These are phyloP conservation scores for Epichloe aotearoae DNA, from an alignment of 2,329 filamentous ascomycete genomes.

Conservation along the genomic window DNA sequence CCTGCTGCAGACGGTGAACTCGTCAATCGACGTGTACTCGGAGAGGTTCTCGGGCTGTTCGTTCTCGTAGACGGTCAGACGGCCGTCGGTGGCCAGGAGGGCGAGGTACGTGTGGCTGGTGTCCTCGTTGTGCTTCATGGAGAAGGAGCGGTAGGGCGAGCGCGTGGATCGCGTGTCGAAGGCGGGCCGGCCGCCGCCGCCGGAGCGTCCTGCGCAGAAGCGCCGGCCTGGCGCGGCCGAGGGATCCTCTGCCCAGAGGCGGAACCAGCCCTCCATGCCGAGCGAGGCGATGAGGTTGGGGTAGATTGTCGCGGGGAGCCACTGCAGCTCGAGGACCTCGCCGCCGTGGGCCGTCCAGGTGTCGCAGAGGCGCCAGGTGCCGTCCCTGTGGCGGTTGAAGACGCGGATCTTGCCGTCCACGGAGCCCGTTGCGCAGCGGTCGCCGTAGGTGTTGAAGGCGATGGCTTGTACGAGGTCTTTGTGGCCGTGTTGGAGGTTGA, in stretches of 20 bases:
- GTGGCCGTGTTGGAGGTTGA: conserved; percentile 60
- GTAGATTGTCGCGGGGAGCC: conserved; percentile 82
- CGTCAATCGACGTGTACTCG: conserved; percentile 63
- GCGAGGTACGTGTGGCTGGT: conserved; percentile 73
- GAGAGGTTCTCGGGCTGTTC: conserved; percentile 69
- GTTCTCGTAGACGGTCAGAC: conserved; percentile 71
- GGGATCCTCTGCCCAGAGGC: conserved; percentile 85
- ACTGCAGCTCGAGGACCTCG: conserved; percentile 87
- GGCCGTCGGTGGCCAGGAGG: conserved; percentile 69
- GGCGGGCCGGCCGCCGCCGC: conserved; percentile 32
- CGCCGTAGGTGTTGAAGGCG: conserved; percentile 85
- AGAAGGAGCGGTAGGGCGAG: conserved; percentile 63
- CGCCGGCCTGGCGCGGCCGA: conserved; percentile 67
- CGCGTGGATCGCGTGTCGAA: conserved; percentile 45
- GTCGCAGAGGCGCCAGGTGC: conserved; percentile 68
- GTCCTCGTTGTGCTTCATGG: conserved; percentile 71
- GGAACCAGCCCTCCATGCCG: conserved; percentile 78
- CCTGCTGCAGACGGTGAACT: conserved; percentile 57
- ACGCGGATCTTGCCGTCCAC: conserved; percentile 89
- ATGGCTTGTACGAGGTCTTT: conserved; percentile 72
- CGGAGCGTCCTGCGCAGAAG: conserved; percentile 52
- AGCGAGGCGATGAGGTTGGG: conserved; percentile 77
- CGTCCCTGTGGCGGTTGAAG: conserved; percentile 71
- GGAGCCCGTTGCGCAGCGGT: conserved; percentile 79
- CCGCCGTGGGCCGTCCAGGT: conserved; percentile 84